Conservation (phyloP, 2,329 filamentous ascomycete genomes). For the Neocucurbitaria cava region DNA sequence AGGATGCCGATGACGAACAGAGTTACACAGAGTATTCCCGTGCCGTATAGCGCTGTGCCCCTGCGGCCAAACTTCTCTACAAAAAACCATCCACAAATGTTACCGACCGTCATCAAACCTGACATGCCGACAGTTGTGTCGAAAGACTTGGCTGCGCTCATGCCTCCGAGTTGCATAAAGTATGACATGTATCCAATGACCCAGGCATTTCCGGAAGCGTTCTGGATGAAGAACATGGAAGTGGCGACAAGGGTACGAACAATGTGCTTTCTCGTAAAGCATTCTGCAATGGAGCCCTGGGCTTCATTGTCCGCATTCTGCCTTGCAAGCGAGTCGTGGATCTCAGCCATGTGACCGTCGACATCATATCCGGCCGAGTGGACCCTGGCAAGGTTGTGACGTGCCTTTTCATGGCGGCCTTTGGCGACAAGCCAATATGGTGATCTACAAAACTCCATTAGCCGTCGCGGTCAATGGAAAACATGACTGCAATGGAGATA, state of each 20-base stretch:
- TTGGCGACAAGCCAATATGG: constrained; percentile 46
- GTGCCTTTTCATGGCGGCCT: constrained; percentile 36
- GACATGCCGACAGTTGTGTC: constrained; percentile 35
- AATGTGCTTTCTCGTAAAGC: constrained; percentile 25
- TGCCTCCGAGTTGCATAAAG: constrained; percentile 40
- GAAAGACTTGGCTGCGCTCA: constrained; percentile 26
- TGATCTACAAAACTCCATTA: constrained; percentile 6
- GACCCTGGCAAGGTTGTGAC: constrained; percentile 38
- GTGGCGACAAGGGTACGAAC: constrained; percentile 33
- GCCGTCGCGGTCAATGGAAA: too few species aligned
- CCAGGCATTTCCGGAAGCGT: constrained; percentile 38
- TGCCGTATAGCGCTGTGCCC: constrained; percentile 37
- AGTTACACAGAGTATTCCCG: not conserved
- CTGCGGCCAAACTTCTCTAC: constrained; percentile 42
- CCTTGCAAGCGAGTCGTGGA: constrained; percentile 32
- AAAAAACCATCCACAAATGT: constrained; percentile 42
- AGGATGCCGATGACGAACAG: constrained; percentile 19
- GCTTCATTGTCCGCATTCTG: constrained; percentile 26
- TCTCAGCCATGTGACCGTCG: constrained; percentile 41
- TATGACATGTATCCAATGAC: constrained; percentile 39
- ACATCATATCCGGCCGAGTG: constrained; percentile 37
- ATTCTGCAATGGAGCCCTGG: constrained; percentile 23
- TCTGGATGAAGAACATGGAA: constrained; percentile 40
- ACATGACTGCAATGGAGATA: too few species aligned
- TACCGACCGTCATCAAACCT: constrained; percentile 39